Percentiles rank a stretch among this genome's conserved stretches.
phyloP scores from a whole-genome alignment of 768 basidiomycete genomes.

The Filobasidium floriforme region DNA sequence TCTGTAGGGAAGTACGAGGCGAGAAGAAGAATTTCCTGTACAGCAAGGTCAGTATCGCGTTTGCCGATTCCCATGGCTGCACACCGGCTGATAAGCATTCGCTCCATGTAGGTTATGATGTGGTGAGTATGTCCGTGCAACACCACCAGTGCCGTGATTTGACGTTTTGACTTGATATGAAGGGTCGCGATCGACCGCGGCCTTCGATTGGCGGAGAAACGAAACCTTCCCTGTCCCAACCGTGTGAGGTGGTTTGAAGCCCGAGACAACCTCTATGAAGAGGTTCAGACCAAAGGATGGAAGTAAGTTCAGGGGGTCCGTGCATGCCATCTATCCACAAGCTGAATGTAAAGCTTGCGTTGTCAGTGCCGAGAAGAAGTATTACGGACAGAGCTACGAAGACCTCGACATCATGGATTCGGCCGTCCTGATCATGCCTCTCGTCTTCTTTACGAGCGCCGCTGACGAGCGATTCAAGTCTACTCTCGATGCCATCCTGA shows the following conservation, averaged over 20 bases:
- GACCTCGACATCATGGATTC: constrained; percentile 67
- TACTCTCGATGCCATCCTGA: constrained; percentile 75
- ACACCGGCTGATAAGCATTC: no score
- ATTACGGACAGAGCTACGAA: constrained; percentile 86
- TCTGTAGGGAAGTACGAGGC: constrained; percentile 82
- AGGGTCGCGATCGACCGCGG: constrained; percentile 96
- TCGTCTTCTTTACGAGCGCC: constrained; percentile 69
- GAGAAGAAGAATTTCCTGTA: constrained; percentile 83
- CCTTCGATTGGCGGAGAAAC: constrained; percentile 87
- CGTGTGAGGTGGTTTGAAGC: constrained; percentile 60
- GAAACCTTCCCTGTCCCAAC: constrained; percentile 63
- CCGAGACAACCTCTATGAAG: constrained; percentile 80
- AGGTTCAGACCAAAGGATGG: constrained; percentile 85
- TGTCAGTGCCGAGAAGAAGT: constrained; percentile 46
- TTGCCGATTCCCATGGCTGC: no score
- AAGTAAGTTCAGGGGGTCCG: no score
- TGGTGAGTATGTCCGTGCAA: constrained; percentile 53
- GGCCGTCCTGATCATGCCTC: constrained; percentile 52
- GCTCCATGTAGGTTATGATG: constrained; percentile 63
- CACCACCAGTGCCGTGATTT: not conserved
- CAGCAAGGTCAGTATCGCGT: constrained; percentile 57
- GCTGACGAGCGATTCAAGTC: constrained; percentile 76
- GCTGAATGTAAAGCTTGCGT: not conserved
- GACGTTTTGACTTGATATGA: not conserved
- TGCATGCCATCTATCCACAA: no score